Conservation (phyloP, 495 filamentous ascomycete species). For the Penicillium daleae region DNA sequence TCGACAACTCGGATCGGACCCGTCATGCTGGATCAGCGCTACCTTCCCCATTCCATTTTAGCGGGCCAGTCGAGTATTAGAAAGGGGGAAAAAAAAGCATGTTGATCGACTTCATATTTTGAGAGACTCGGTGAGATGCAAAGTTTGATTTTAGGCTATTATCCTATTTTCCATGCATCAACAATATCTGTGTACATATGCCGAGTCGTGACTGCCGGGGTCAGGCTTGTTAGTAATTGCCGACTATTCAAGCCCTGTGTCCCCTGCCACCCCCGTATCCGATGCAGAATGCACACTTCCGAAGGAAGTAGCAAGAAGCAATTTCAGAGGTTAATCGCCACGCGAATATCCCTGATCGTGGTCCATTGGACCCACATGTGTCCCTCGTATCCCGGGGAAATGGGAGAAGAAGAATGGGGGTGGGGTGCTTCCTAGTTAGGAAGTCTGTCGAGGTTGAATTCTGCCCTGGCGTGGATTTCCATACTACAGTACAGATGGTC, state of each 20-base stretch:
- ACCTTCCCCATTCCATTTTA: background rate
- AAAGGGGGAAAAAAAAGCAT: too few relatives aligned
- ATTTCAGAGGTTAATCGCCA: background rate
- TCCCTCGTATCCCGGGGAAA: background rate
- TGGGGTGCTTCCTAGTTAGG: background rate
- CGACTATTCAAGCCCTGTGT: background rate
- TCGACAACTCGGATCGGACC: background rate
- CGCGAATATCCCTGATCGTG: slow-evolving; percentile 1
- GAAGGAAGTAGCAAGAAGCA: background rate
- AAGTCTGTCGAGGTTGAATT: too few relatives aligned
- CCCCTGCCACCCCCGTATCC: background rate
- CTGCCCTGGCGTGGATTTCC: too few relatives aligned
- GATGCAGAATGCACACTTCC: background rate
- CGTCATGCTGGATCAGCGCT: background rate
- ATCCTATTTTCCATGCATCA: background rate
- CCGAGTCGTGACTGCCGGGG: too few relatives aligned
- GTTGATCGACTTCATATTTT: background rate
- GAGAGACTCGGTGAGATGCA: background rate
- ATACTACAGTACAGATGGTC: background rate
- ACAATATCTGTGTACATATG: too few relatives aligned
- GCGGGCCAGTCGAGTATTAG: background rate
- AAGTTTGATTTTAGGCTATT: background rate
- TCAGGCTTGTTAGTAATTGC: background rate
- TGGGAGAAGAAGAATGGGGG: background rate
- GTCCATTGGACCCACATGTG: background rate